phyloP scores from a whole-genome alignment of 225 moss, liverwort and hornwort genomes.

The Takakia lepidozioides region DNA sequence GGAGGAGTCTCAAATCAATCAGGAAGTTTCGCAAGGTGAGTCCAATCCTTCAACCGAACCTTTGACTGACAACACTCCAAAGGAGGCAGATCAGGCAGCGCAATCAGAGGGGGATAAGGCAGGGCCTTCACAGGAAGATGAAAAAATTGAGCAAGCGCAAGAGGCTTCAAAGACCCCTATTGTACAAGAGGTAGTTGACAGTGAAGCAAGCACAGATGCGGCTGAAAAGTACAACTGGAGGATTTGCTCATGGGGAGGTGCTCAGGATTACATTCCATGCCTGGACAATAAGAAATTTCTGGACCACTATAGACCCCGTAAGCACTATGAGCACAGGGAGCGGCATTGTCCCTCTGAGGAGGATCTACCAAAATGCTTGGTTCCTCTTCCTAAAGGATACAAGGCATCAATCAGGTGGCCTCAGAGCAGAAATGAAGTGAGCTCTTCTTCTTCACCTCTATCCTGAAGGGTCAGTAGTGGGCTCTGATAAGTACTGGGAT shows the following conservation, averaged over 20 bases:
- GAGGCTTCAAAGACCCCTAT: conserved; percentile 19
- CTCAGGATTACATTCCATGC: conserved; percentile 51
- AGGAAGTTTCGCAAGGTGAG: conserved; percentile 7
- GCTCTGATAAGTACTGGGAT: too few species aligned
- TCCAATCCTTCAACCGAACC: conserved; percentile 6
- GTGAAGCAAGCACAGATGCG: conserved; percentile 7
- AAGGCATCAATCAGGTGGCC: conserved; percentile 5
- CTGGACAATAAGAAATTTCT: conserved; percentile 53
- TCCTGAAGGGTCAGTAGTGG: too few species aligned
- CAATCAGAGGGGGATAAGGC: conserved; percentile 12
- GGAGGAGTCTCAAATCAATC: too few species aligned
- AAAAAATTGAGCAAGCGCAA: conserved; percentile 29
- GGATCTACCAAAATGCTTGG: conserved; percentile 51
- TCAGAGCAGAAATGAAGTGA: conserved; percentile 1
- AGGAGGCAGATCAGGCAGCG: not conserved
- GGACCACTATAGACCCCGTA: conserved; percentile 16
- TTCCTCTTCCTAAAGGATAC: conserved; percentile 13
- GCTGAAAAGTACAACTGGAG: conserved; percentile 39
- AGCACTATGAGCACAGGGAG: conserved; percentile 53
- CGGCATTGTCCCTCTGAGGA: conserved; percentile 30
- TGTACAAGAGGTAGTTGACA: conserved; percentile 23
- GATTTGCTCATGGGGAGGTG: conserved; percentile 24
- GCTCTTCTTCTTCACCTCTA: too few species aligned
- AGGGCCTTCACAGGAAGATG: conserved; percentile 14
- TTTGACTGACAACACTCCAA: not conserved